Evolutionary conservation across 2,329 filamentous ascomycete species (phyloP), one percentile per base, ranked within the genome.

Genomic region (Aspergillus amoenus): DNA sequence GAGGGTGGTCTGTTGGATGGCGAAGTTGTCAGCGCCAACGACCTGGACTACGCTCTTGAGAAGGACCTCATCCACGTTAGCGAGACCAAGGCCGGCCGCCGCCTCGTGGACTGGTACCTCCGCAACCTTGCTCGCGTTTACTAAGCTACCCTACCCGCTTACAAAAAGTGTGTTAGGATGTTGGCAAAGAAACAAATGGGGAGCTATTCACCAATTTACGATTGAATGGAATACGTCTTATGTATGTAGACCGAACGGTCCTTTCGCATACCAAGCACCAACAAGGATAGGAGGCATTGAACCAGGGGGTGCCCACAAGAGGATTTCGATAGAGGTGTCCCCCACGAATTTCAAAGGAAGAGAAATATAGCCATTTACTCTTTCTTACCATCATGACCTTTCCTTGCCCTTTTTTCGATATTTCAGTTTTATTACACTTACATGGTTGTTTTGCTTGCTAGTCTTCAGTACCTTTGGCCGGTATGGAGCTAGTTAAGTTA

Each of bases 101-200:
- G 94, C 81, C 82, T 99, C 71, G 93, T 99, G 64, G 94, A 99
- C 79, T 99, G 94, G 94, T 99, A 99, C 78, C 85, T 99, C 73
- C 88, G 94, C 74, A 99, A 99, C 82, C 82, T 99, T 71, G 90
- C 93, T 60, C 88, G 94, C 75, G 95, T 93, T 58, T 99, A 99
- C 82, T 96, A 89, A 64, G 61, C 21, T 49, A 45, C 37, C 43
- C 7, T 43, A 52, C 22, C n/a, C 42, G 49, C 27, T 61, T 54
- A 13, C 24, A 24, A 24, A 37, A 24, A 37, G 43, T 30, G 24
- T 32, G 13, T 17, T 24, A 45, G 30, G 22, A 24, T 30, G 15
- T 22, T 45, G 8, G 4, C 17, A 30, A 42, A 21, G 21, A 42
- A 24, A 4, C 27, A 30, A 42, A 42, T 22, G 22, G 45, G 17